phyloP scores from a whole-genome alignment of 2,329 filamentous ascomycete species.

The Diaporthe sp. region DNA sequence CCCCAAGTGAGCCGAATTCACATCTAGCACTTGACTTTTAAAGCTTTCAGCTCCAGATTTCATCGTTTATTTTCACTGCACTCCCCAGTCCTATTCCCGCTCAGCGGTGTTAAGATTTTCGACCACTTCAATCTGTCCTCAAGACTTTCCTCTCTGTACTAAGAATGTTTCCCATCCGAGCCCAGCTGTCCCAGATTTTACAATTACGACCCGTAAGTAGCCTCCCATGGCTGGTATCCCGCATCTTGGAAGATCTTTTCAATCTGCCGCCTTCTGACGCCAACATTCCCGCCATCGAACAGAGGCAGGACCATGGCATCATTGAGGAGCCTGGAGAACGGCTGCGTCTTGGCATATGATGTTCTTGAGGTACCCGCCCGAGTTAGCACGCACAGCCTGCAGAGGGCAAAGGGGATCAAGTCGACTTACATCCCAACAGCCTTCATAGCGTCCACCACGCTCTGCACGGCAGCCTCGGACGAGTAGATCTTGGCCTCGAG shows the following conservation, averaged over 20 bases:
- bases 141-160: not conserved
- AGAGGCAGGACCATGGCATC: slow-evolving; percentile 61
- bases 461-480: slow-evolving; percentile 61
- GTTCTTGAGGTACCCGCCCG: slow-evolving; percentile 44
- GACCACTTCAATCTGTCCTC: not conserved
- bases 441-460: slow-evolving; percentile 62
- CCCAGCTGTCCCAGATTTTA: not conserved
- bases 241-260: slow-evolving; percentile 59
- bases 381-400: slow-evolving; percentile 1
- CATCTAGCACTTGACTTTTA: too few relatives aligned
- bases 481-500: slow-evolving; percentile 65
- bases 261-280: slow-evolving; percentile 62
- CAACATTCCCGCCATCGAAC: slow-evolving; percentile 69
- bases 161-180: too few relatives aligned
- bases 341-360: slow-evolving; percentile 57
- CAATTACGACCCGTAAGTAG: slow-evolving; percentile 43
- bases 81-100: too few relatives aligned
- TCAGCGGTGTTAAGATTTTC: not conserved
- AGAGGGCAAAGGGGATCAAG: too few relatives aligned
- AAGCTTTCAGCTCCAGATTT: too few relatives aligned
- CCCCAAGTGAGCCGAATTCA: too few relatives aligned
- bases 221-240: slow-evolving; percentile 61
- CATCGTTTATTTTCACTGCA: too few relatives aligned
- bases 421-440: slow-evolving; percentile 61
- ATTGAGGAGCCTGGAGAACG: slow-evolving; percentile 59